These are phyloP conservation scores for Haematococcus sp. DNA, from an alignment of 139 green algal genomes.

Conservation along the genomic window DNA sequence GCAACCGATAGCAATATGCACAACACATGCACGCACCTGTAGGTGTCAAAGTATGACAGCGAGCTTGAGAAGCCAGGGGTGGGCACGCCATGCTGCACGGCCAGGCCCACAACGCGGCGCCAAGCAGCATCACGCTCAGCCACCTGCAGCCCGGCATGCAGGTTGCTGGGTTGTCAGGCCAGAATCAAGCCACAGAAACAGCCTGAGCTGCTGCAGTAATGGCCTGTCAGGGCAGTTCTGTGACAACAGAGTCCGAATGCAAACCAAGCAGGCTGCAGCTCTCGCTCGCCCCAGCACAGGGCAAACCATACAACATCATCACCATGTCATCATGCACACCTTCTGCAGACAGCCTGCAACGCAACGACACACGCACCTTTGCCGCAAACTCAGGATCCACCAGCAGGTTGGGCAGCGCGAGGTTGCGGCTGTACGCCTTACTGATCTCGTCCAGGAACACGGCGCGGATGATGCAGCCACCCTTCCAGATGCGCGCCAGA, in stretches of 20 bases:
- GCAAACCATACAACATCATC: no score
- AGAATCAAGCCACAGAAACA: no score
- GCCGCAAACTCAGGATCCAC: conserved; percentile 85
- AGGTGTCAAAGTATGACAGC: conserved; percentile 97
- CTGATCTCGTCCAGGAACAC: conserved; percentile 97
- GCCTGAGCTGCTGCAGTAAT: no score
- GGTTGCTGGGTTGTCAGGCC: no score
- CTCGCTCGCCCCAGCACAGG: no score
- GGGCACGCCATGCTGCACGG: conserved; percentile 49
- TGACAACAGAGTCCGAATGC: no score
- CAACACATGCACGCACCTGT: no score
- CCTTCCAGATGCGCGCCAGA: conserved; percentile 97
- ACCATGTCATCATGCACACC: no score
- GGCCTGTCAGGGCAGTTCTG: no score
- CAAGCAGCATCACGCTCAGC: conserved; percentile 74
- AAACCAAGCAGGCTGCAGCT: no score
- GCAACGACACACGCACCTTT: not conserved
- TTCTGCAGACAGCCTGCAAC: no score
- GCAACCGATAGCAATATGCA: no score
- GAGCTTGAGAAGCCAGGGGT: conserved; percentile 85
- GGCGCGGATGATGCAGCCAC: conserved; percentile 98
- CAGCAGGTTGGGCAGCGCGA: conserved; percentile 80
- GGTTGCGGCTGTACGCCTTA: conserved; percentile 82
- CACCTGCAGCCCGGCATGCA: conserved; percentile 32
- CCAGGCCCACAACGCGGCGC: conserved; percentile 74